These are phyloP conservation scores for Xanthoparmelia taractica DNA, from an alignment of 495 filamentous ascomycete genomes.

Conservation along the genomic window DNA sequence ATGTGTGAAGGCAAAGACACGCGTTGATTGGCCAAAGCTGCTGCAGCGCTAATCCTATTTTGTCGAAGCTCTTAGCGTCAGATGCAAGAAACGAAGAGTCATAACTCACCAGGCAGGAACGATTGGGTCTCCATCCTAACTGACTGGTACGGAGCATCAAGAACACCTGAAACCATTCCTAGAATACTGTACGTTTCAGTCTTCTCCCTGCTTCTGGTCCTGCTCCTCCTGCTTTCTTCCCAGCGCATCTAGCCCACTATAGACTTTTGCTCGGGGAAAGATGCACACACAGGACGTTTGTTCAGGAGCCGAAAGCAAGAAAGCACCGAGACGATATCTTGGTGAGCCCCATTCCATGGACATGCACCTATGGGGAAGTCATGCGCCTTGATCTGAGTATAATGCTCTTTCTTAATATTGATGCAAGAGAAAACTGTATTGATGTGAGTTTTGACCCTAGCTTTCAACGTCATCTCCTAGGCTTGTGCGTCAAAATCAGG, in stretches of 20 bases:
- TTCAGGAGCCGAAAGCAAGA: neutral
- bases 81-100: constrained; percentile 12
- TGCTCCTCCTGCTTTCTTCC: neutral
- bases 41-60: constrained; percentile 1
- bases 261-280: neutral
- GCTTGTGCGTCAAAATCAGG: neutral
- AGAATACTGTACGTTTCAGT: neutral
- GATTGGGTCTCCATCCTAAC: constrained; percentile 5
- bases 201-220: neutral
- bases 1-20: neutral
- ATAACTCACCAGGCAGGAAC: neutral
- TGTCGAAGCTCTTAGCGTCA: constrained; percentile 10
- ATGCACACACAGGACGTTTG: neutral
- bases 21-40: constrained; percentile 19
- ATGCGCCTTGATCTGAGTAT: neutral
- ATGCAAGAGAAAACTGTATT: neutral
- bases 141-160: neutral
- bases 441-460: neutral
- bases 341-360: neutral
- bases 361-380: neutral
- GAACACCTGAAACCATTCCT: neutral
- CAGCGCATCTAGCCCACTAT: neutral
- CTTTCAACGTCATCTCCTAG: no score
- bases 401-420: neutral
- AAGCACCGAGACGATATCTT: neutral